Conservation (phyloP, 768 basidiomycete species). For the Dictyophora rubrovolvata region DNA sequence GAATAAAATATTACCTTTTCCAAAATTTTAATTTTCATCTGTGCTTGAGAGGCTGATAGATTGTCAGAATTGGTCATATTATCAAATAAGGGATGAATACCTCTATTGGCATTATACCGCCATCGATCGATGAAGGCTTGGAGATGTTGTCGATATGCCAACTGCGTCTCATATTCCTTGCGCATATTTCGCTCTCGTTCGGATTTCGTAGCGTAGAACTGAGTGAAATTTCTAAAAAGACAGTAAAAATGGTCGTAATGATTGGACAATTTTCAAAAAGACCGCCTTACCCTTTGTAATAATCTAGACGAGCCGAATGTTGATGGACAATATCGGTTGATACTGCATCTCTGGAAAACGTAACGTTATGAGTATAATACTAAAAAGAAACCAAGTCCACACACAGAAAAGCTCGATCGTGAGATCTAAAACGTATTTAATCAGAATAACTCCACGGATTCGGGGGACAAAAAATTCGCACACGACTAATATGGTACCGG, state of each 20-base stretch:
- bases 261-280: no score
- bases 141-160: constrained; percentile 89
- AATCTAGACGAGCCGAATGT: constrained; percentile 85
- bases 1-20: constrained; percentile 54
- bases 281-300: constrained; percentile 81
- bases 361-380: not conserved
- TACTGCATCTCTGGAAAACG: constrained; percentile 62
- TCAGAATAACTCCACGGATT: not conserved
- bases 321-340: constrained; percentile 98
- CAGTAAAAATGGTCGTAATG: not conserved
- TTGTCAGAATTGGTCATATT: not conserved
- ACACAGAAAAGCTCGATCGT: constrained; percentile 93
- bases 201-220: constrained; percentile 97
- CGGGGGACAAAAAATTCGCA: constrained; percentile 28
- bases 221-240: constrained; percentile 76
- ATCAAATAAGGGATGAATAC: constrained; percentile 22
- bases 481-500: constrained; percentile 87
- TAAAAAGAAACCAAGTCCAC: constrained; percentile 13
- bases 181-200: constrained; percentile 85
- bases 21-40: constrained; percentile 58
- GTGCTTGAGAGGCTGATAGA: constrained; percentile 71
- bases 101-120: constrained; percentile 95
- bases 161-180: constrained; percentile 94
- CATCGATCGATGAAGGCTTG: constrained; percentile 98
- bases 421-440: constrained; percentile 47